Evolutionary conservation across 116 monocot genomes (phyloP), one percentile per base, ranked within the genome.

Genomic region (Iris pallida): DNA sequence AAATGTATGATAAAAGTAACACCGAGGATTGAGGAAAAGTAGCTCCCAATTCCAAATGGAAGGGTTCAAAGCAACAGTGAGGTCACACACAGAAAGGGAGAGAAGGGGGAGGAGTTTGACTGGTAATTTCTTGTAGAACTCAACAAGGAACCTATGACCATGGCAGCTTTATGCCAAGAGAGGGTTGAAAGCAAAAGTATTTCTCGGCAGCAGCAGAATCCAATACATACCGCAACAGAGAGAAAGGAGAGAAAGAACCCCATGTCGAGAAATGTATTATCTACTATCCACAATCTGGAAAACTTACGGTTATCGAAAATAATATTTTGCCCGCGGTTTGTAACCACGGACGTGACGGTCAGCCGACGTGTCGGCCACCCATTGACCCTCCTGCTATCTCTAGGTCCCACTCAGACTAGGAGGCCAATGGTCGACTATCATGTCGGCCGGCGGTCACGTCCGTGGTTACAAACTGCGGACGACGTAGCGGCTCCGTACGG

Each of bases 81-180:
- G 61, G 59, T 51, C 11, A 51, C 49, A 1, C 12, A 47, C 59
- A 49, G 59, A 66, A n/a, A 70, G 69, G 67, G 46, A 45, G 45
- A 75, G 72, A 73, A 74, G 70, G 62, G 66, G 17, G 45, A 57
- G 14, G 59, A 71, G 61, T 71, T 82, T 73, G 82, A 89, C 77
- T 71, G 78, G 66, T 68, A 57, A 68, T 57, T 44, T 44, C 68
- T 68, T 55, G 68, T 57, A 57, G 68, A 11, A 56, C 55, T 68
- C 57, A 68, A 68, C 68, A 68, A 68, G 57, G 68, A 68, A 68
- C 55, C 44, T 56, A 44, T 68, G 56, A 45, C 55, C 17, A 44
- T 57, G 45, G 55, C 68, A 68, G 68, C 68, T 56, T 68, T 68
- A 42, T 55, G 44, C 68, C 52, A 40, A 61, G 62, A 42, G 18